phyloP scores from a whole-genome alignment of 768 basidiomycete genomes.

The Gloeopeniophorella convolvens region DNA sequence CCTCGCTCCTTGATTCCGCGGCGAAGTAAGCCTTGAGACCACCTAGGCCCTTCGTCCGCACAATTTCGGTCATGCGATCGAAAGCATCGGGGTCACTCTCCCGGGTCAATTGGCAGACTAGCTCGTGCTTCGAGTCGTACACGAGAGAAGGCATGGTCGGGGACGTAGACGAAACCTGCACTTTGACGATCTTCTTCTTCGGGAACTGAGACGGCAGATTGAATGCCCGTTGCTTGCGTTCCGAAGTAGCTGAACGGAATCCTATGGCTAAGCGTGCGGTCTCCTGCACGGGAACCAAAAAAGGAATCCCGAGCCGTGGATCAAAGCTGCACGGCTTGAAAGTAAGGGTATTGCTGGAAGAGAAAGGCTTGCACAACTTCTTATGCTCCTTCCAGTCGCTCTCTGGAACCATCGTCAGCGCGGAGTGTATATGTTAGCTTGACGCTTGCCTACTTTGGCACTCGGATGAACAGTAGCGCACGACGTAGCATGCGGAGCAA shows the following conservation, averaged over 20 bases:
- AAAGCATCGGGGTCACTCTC: conserved; percentile 33
- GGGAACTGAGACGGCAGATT: conserved; percentile 22
- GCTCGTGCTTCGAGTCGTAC: conserved; percentile 49
- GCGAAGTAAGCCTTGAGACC: conserved; percentile 49
- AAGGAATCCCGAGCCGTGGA: not conserved
- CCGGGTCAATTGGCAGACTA: conserved; percentile 39
- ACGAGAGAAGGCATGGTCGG: conserved; percentile 27
- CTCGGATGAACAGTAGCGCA: conserved; percentile 50
- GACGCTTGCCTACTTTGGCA: conserved; percentile 45
- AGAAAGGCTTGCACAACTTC: conserved; percentile 39
- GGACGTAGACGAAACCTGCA: conserved; percentile 38
- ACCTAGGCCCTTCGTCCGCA: conserved; percentile 37
- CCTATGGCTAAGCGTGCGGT: conserved; percentile 28
- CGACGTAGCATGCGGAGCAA: too few species aligned
- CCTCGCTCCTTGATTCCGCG: conserved; percentile 41
- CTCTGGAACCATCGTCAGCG: conserved; percentile 28
- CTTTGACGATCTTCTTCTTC: conserved; percentile 46
- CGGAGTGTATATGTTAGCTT: not conserved
- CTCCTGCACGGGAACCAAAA: conserved; percentile 26
- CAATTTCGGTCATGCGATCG: conserved; percentile 33
- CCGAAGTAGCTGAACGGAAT: too few species aligned
- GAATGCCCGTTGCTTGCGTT: too few species aligned
- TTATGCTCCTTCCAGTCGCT: conserved; percentile 46
- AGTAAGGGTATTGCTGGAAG: conserved; percentile 36
- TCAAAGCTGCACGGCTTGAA: conserved; percentile 38